phyloP scores from a whole-genome alignment of 495 filamentous ascomycete genomes.

The Podospora fimiseda region DNA sequence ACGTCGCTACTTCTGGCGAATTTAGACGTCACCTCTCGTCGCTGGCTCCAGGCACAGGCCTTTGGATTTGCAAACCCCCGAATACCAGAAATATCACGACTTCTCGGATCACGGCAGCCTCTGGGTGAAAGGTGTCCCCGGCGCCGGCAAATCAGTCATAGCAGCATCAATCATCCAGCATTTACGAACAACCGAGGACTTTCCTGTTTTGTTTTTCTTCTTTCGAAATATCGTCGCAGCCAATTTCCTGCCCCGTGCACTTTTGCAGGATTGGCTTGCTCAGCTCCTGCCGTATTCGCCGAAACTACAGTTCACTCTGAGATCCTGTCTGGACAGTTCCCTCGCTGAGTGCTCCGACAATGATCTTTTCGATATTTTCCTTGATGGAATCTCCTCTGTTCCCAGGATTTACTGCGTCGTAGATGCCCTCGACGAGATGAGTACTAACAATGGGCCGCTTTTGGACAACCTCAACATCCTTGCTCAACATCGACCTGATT shows the following conservation, averaged over 20 bases:
- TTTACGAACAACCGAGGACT: conserved; percentile 18
- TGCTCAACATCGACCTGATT: conserved; percentile 23
- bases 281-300: conserved; percentile 33
- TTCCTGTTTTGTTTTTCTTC: conserved; percentile 46
- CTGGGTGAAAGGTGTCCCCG: conserved; percentile 42
- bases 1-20: conserved; percentile 16
- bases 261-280: conserved; percentile 38
- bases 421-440: conserved; percentile 49
- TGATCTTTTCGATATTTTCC: conserved; percentile 14
- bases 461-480: conserved; percentile 25
- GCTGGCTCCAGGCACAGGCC: conserved; percentile 36
- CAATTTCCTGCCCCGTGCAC: conserved; percentile 33
- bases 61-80: conserved; percentile 34
- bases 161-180: conserved; percentile 31
- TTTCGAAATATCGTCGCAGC: conserved; percentile 43
- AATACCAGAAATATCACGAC: conserved; percentile 37
- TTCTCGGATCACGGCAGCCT: conserved; percentile 26
- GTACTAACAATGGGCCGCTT: conserved; percentile 27
- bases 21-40: conserved; percentile 28
- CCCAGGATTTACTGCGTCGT: conserved; percentile 30
- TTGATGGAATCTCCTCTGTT: conserved; percentile 20
- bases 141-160: conserved; percentile 42
- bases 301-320: conserved; percentile 25
- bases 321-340: conserved; percentile 5
- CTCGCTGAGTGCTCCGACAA: conserved; percentile 10